Evolutionary conservation across 2,329 filamentous ascomycete genomes (phyloP), one percentile per base, ranked within the genome.

Genomic region (Trichothecium roseum): DNA sequence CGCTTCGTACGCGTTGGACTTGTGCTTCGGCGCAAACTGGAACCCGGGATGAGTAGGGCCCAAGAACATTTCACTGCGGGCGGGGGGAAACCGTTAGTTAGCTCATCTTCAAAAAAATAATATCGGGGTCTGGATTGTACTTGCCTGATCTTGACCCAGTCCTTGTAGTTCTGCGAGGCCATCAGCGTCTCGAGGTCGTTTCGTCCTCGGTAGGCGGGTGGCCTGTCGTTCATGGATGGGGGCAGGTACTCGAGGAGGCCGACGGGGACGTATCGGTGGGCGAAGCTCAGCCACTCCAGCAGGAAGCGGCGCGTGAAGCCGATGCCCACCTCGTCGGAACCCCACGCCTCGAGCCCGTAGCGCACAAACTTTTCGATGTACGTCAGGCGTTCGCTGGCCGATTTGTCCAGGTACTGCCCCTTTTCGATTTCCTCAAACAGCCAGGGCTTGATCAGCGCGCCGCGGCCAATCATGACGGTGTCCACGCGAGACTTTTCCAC

Each of bases 81-180:
- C 8, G 7, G 13, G 8, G 10, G 16, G 9, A 35, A 20, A 16
- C 30, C 10, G 30, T 51, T 42, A 50, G 46, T 28, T 14, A 16
- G 28, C 28, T 18, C 12, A 26, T 20, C 12, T 10, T 34, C 16
- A 9, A 20, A 22, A 10, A 22, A 7, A 22, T 16, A 29, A 10
- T 9, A 33, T 12, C 6, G 38, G 35, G 17, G 24, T 31, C 10
- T 16, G 27, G 9, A 5, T 10, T 38, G 36, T 39, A 68, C 77
- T 57, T 73, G 91, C 87, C 81, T 93, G 51, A 98, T 93, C 67
- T 94, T 96, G 57, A 98, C 87, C 91, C 91, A 98, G 59, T 98
- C 91, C 63, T 81, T 83, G 63, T 94, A 95, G 60, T 96, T 87
- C 43, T 77, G 75, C 60, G 87, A 95, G 12, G 80, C 81, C 62